Conservation (phyloP, 169 alveolate species). For the Theileria parva region DNA sequence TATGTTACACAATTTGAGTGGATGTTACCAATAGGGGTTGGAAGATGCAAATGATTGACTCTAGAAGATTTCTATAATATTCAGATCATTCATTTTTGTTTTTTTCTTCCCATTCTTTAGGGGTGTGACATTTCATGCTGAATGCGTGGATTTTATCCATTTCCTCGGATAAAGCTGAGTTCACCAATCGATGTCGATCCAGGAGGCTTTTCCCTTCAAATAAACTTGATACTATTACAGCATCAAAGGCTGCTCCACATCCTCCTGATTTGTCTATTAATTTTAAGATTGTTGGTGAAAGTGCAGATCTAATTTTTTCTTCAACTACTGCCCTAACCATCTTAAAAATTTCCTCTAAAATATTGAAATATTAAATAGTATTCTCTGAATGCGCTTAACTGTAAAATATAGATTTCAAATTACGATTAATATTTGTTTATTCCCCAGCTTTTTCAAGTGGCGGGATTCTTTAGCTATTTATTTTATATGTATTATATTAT, state of each 20-base stretch:
- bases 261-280: constrained; percentile 81
- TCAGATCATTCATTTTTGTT: constrained; percentile 26
- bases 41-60: neutral
- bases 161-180: constrained; percentile 76
- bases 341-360: neutral
- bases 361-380: neutral
- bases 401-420: neutral
- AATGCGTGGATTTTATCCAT: constrained; percentile 79
- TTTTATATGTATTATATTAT: neutral
- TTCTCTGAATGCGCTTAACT: neutral
- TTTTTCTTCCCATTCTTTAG: constrained; percentile 75
- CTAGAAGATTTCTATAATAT: neutral
- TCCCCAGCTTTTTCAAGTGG: neutral
- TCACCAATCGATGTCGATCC: constrained; percentile 83
- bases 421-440: neutral
- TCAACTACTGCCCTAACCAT: constrained; percentile 58
- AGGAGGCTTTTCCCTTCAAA: constrained; percentile 72
- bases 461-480: neutral
- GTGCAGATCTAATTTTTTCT: constrained; percentile 74
- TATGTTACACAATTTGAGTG: neutral
- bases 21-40: neutral
- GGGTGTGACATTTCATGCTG: constrained; percentile 83
- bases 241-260: constrained; percentile 83
- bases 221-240: constrained; percentile 75
- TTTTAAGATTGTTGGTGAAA: constrained; percentile 76